Evolutionary conservation across 2,329 filamentous ascomycete genomes (phyloP), one percentile per base, ranked within the genome.

Genomic region (Sporothrix globosa): DNA sequence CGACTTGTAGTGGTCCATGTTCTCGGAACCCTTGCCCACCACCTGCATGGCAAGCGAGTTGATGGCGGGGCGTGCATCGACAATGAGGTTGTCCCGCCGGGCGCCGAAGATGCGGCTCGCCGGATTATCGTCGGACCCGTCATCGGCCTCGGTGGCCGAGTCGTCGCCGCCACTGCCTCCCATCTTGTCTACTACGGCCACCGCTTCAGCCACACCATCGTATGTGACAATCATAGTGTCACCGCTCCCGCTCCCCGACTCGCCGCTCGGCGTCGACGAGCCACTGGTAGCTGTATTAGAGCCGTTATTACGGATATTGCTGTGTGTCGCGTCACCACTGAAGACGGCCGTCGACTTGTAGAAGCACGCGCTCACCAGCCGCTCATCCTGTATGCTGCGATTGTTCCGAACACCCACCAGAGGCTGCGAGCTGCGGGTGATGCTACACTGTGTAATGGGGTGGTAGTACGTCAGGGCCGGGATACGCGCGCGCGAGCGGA

Each of bases 21-120:
- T 97, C 80, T 99, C 96, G 0, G 95, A 97, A 2, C 96, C 96
- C 78, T 94, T 89, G 7, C 96, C 96, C 73, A 95, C 90, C 4
- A 94, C 92, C 79, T 97, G 94, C 87, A 97, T 98, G 7, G 93
- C 93, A 75, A 94, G 89, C 24, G 96, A 96, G 78, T 99, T 99
- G 75, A 99, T 90, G 3, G 91, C 96, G 19, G 96, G 96, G 60
- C 96, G 89, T 58, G 96, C 96, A 82, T 99, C 96, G 58, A 99
- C 93, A 75, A 99, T 99, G 71, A 98, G 82, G 77, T 98, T 99
- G 73, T 89, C 89, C 78, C 97, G 93, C 75, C 97, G 94, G 14
- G 95, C 95, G 34, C 96, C 96, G 75, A 98, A 83, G 50, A 90
- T 81, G 1, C 88, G 84, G 76, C 87, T 87, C 24, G 86, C 86